Evolutionary conservation across 139 green algal species (phyloP), one percentile per base, ranked within the genome.

Genomic region (Zygnema circumcarinatum): DNA sequence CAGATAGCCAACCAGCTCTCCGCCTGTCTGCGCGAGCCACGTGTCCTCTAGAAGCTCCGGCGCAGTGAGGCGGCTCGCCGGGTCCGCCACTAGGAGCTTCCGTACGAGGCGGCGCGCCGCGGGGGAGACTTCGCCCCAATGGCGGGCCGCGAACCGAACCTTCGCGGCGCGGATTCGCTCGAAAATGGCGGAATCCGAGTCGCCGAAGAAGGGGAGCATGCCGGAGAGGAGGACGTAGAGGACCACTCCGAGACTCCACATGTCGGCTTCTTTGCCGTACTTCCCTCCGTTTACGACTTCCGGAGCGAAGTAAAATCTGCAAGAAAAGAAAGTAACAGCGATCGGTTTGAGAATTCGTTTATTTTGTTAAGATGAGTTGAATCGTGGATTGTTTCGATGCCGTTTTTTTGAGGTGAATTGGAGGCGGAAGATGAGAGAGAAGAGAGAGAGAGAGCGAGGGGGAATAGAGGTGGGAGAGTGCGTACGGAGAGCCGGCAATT

Each of bases 161-260:
- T 76, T 79, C 1, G 56, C 79, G 11, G 2, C 31, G n/a, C 47
- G 79, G 40, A 86, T 76, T 38, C 25, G 22, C 42, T 78, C 79
- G 47, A 86, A 86, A 11, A 86, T 54, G 2, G 29, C 79, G 33
- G 73, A 22, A 29, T 87, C 82, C 29, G 33, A n/a, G 21, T 53
- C 35, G 21, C 82, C 82, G 29, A 33, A 81, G 82, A 87, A 87
- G 20, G 82, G 82, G n/a, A 40, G 38, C 38, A 29, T 81, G 1
- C 82, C 82, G 62, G 38, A 56, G 67, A 87, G 82, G n/a, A 87
- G 38, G 1, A 87, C 69, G 67, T 87, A 87, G 31, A 81, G 38
- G 36, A 87, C 79, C 0, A 87, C 82, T 54, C 82, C 82, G 25
- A 87, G 38, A 25, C 41, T 74, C 82, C 82, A 87, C 29, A 87